phyloP scores from a whole-genome alignment of 192 early-diverging fungal species.

The Umbelopsis isabellina region DNA sequence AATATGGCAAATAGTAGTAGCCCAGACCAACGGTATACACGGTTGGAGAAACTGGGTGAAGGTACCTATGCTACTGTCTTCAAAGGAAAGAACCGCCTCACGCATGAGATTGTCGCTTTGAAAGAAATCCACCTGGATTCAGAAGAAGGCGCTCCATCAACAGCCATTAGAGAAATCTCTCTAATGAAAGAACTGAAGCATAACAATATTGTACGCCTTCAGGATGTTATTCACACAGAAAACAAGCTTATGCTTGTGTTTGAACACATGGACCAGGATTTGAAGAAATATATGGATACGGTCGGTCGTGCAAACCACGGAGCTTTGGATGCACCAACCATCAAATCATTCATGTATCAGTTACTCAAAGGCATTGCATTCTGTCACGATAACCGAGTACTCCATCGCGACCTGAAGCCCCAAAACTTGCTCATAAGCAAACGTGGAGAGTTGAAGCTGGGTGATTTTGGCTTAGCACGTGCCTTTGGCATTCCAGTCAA shows the following conservation, averaged over 20 bases:
- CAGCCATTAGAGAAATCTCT: slow-evolving; percentile 98
- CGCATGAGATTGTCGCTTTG: slow-evolving; percentile 88
- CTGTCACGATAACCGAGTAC: slow-evolving; percentile 82
- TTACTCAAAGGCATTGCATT: slow-evolving; percentile 81
- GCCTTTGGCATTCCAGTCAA: slow-evolving; percentile 87
- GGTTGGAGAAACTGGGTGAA: slow-evolving; percentile 95
- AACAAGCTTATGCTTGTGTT: slow-evolving; percentile 85
- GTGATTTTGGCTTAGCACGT: slow-evolving; percentile 83
- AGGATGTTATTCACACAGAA: slow-evolving; percentile 86
- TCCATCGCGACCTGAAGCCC: slow-evolving; percentile 86
- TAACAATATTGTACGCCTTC: slow-evolving; percentile 84
- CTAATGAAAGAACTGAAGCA: slow-evolving; percentile 97
- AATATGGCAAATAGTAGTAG: slow-evolving; percentile 20
- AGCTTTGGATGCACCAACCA: slow-evolving; percentile 60
- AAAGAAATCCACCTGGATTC: slow-evolving; percentile 94
- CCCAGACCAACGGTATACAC: slow-evolving; percentile 56
- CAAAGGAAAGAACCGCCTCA: slow-evolving; percentile 81
- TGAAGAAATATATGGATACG: slow-evolving; percentile 86
- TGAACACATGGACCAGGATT: slow-evolving; percentile 87
- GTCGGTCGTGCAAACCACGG: slow-evolving; percentile 64
- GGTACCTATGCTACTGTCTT: slow-evolving; percentile 94
- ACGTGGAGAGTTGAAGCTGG: slow-evolving; percentile 81
- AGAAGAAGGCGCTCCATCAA: slow-evolving; percentile 94
- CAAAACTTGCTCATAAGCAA: slow-evolving; percentile 85
- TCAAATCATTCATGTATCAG: slow-evolving; percentile 86